phyloP scores from a whole-genome alignment of 2,329 filamentous ascomycete genomes.

The Aspergillus spinulosporus region DNA sequence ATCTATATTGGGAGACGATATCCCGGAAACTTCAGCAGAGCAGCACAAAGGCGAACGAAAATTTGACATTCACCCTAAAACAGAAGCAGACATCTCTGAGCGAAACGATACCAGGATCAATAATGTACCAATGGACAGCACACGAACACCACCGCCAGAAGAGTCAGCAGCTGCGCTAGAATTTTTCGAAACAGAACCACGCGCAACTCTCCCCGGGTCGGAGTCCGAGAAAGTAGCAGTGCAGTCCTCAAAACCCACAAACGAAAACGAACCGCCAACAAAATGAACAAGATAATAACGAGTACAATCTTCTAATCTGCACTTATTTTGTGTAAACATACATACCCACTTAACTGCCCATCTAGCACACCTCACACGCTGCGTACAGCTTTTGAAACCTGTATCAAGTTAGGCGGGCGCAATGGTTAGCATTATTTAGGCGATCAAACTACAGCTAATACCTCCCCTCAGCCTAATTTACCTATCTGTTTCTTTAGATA shows the following conservation, averaged over 20 bases:
- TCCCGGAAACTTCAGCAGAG: constrained; percentile 4
- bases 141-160: neutral
- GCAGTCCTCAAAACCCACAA: neutral
- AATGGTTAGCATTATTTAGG: too few relatives aligned
- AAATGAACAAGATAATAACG: neutral
- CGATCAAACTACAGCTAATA: too few relatives aligned
- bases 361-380: too few relatives aligned
- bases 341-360: too few relatives aligned
- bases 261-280: neutral
- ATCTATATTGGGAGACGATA: constrained; percentile 23
- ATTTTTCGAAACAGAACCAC: neutral
- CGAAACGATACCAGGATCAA: neutral
- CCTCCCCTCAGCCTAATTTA: neutral
- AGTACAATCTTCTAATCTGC: too few relatives aligned
- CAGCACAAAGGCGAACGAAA: neutral
- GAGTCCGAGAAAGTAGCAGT: neutral
- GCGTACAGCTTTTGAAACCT: too few relatives aligned
- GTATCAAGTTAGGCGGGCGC: too few relatives aligned
- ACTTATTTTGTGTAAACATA: too few relatives aligned
- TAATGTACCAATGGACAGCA: neutral
- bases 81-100: neutral
- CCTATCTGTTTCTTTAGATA: constrained; percentile 4
- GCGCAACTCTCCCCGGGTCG: neutral
- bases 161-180: neutral
- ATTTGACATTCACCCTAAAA: neutral